Evolutionary conservation across 345 rosid species (phyloP).

Genomic region (Lumnitzera racemosa): DNA sequence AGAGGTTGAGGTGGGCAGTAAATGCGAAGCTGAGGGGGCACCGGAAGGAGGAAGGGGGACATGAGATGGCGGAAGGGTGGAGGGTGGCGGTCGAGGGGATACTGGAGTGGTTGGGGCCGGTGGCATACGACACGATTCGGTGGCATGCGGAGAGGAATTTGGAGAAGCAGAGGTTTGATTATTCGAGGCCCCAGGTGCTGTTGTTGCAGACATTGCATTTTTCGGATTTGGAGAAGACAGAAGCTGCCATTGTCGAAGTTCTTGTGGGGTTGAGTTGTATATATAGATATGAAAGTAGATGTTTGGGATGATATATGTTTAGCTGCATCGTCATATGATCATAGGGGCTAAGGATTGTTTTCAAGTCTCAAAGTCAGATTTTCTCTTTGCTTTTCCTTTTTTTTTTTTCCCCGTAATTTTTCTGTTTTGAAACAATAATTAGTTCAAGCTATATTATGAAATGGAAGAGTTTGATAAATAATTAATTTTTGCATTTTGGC

Average conservation of each 20-base stretch:
- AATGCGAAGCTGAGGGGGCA: constrained; percentile 24
- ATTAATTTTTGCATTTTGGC: neutral
- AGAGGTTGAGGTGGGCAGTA: constrained; percentile 19
- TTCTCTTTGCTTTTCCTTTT: neutral
- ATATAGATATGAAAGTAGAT: constrained; percentile 21
- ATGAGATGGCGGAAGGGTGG: constrained; percentile 30
- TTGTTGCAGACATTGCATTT: constrained; percentile 43
- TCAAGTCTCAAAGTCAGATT: neutral
- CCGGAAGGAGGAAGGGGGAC: neutral
- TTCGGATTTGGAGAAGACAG: constrained; percentile 48
- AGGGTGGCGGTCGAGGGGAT: constrained; percentile 32
- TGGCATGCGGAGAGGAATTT: constrained; percentile 45
- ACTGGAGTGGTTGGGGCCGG: constrained; percentile 37
- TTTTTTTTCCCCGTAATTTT: neutral
- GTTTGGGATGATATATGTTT: neutral
- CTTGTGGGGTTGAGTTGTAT: constrained; percentile 48
- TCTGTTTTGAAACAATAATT: no score
- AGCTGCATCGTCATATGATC: neutral
- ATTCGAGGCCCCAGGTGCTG: constrained; percentile 25
- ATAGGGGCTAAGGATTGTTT: neutral
- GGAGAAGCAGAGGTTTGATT: constrained; percentile 36
- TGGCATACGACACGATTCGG: constrained; percentile 43
- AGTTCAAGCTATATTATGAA: no score
- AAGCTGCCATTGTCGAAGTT: constrained; percentile 46
- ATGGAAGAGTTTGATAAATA: neutral